A percentile compares a stretch with the other conserved stretches of the same genome.
Evolutionary conservation across 306 rosid species (phyloP).

Genomic region (Leucaena leucocephala): DNA sequence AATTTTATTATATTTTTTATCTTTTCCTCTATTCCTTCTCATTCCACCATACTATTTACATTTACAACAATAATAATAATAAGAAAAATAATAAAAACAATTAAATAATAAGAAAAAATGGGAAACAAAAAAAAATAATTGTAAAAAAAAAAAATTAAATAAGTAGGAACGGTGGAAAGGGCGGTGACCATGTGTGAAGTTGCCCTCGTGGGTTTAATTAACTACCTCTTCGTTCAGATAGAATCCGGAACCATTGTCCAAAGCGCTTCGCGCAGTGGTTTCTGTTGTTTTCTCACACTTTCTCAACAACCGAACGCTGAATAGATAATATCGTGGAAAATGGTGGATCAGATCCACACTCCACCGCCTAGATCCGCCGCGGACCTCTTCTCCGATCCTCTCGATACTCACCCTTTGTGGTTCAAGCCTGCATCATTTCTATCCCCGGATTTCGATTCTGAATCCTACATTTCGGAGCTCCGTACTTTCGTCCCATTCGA

Average conservation of each 20-base stretch:
- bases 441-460: constrained; percentile 81
- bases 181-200: neutral
- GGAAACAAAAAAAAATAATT: no score
- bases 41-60: no score
- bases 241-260: neutral
- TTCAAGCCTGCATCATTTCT: constrained; percentile 92
- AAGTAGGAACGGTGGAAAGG: neutral
- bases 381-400: constrained; percentile 87
- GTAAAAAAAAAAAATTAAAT: neutral
- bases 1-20: no score
- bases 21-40: no score
- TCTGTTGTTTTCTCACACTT: neutral
- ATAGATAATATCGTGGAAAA: constrained; percentile 29
- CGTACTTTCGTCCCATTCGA: constrained; percentile 97
- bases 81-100: no score
- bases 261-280: neutral
- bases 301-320: constrained; percentile 30
- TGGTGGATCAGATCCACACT: constrained; percentile 83
- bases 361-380: constrained; percentile 84
- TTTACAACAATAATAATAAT: no score
- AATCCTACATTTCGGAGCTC: constrained; percentile 87
- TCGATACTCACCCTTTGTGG: constrained; percentile 86
- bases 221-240: neutral
- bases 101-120: no score
- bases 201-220: neutral